Evolutionary conservation across 2,329 filamentous ascomycete species (phyloP).

Genomic region (Beauveria sp.): DNA sequence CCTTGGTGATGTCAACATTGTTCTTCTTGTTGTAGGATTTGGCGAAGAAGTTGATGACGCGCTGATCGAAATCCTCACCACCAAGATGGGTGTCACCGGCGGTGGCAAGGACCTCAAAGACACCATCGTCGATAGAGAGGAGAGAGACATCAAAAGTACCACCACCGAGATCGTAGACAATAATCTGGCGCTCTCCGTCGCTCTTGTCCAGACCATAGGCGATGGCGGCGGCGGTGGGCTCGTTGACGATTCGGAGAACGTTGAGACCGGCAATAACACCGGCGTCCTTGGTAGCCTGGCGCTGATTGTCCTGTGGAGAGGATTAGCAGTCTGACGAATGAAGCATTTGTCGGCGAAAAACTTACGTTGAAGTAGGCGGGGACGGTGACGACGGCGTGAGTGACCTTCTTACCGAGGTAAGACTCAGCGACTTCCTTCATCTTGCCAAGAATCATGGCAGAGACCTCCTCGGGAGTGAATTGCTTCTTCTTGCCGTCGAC

Average conservation of each 20-base stretch:
- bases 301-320: constrained; percentile 64
- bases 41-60: constrained; percentile 91
- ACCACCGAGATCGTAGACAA: constrained; percentile 90
- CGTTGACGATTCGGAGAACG: constrained; percentile 93
- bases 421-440: constrained; percentile 78
- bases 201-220: constrained; percentile 90
- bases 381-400: constrained; percentile 85
- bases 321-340: constrained; percentile 17
- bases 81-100: constrained; percentile 95
- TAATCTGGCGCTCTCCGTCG: constrained; percentile 75
- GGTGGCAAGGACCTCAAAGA: constrained; percentile 90
- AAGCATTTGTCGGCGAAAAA: neutral
- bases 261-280: constrained; percentile 88
- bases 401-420: constrained; percentile 75
- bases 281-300: constrained; percentile 94
- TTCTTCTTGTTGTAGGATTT: constrained; percentile 99
- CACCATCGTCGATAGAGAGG: constrained; percentile 82
- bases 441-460: constrained; percentile 74
- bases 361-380: constrained; percentile 87
- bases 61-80: constrained; percentile 98
- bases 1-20: constrained; percentile 83
- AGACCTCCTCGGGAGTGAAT: constrained; percentile 75
- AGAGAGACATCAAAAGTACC: constrained; percentile 94
- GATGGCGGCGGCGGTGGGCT: constrained; percentile 90
- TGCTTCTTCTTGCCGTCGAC: constrained; percentile 57